A percentile compares a stretch with the other conserved stretches of the same genome.
These are phyloP conservation scores for Nymphaea colorata DNA, from an alignment of 164 flowering plant species.

Conservation along the genomic window DNA sequence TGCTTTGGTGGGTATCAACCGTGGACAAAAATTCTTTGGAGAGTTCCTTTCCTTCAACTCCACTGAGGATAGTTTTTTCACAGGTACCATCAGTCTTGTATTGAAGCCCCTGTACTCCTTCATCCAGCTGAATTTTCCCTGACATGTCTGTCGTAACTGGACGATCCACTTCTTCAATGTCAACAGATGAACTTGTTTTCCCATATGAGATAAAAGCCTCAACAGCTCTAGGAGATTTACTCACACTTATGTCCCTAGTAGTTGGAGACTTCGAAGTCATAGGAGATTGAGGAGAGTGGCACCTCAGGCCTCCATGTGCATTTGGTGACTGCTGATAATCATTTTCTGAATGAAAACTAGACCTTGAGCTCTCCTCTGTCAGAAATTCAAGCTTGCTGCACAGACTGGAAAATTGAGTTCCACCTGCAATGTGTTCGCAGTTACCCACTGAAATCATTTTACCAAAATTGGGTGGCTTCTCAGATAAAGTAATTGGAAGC, in stretches of 20 bases:
- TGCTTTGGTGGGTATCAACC: constrained; percentile 67
- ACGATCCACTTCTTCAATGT: no score
- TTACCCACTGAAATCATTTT: constrained; percentile 17
- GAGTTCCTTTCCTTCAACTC: constrained; percentile 26
- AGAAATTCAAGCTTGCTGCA: neutral
- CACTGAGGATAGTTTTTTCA: constrained; percentile 16
- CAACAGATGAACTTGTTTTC: neutral
- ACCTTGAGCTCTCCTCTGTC: constrained; percentile 10
- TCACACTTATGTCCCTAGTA: constrained; percentile 2
- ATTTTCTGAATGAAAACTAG: constrained; percentile 14
- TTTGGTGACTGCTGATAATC: constrained; percentile 17
- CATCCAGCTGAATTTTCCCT: neutral
- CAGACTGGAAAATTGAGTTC: no score
- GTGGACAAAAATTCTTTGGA: constrained; percentile 45
- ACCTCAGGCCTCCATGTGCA: constrained; percentile 11
- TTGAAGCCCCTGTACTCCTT: neutral
- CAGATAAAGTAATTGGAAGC: constrained; percentile 29
- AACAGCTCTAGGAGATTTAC: constrained; percentile 14
- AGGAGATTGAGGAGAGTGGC: constrained; percentile 6
- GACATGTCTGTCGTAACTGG: neutral
- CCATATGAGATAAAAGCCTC: constrained; percentile 15
- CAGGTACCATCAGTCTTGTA: neutral
- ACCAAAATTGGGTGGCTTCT: constrained; percentile 18
- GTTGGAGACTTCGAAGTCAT: constrained; percentile 8
- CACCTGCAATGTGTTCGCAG: neutral